Conservation (phyloP, 495 filamentous ascomycete genomes). For the Clavariopsis aquatica region DNA sequence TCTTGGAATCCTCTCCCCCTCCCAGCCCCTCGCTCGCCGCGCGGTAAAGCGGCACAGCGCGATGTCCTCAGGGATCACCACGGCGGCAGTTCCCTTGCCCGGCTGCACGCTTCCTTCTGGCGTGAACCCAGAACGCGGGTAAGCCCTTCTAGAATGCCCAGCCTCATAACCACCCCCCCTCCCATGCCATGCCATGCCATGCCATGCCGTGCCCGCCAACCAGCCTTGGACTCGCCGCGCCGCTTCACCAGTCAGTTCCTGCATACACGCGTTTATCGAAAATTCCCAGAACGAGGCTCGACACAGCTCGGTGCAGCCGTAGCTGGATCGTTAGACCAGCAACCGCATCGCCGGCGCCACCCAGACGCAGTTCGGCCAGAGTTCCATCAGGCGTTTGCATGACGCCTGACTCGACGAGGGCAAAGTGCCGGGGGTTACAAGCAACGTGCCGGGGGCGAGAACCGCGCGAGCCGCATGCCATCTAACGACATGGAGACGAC, state of each 20-base stretch:
- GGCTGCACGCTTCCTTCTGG: not conserved
- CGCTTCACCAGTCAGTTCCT: not conserved
- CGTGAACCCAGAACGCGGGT: not conserved
- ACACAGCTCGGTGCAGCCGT: not conserved
- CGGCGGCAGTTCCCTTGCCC: not conserved
- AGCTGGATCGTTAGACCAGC: not conserved
- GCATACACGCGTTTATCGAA: not conserved
- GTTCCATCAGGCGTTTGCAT: not conserved
- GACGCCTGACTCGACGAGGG: not conserved
- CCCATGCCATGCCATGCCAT: too few species aligned
- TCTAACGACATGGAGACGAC: not conserved
- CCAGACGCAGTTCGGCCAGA: not conserved
- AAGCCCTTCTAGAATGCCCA: not conserved
- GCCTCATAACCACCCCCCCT: not conserved
- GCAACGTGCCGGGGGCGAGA: slow-evolving; percentile 4
- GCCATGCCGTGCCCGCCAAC: too few species aligned
- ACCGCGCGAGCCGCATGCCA: not conserved
- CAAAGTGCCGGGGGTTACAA: not conserved
- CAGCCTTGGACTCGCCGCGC: not conserved
- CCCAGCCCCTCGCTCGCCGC: too few species aligned
- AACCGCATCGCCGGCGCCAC: not conserved
- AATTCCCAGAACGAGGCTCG: slow-evolving; percentile 6
- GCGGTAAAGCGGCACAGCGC: not conserved
- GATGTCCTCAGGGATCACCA: not conserved
- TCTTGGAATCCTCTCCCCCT: too few species aligned